Evolutionary conservation across 2,329 filamentous ascomycete species (phyloP), one percentile per base, ranked within the genome.

Genomic region (Hypoxylon sp.): DNA sequence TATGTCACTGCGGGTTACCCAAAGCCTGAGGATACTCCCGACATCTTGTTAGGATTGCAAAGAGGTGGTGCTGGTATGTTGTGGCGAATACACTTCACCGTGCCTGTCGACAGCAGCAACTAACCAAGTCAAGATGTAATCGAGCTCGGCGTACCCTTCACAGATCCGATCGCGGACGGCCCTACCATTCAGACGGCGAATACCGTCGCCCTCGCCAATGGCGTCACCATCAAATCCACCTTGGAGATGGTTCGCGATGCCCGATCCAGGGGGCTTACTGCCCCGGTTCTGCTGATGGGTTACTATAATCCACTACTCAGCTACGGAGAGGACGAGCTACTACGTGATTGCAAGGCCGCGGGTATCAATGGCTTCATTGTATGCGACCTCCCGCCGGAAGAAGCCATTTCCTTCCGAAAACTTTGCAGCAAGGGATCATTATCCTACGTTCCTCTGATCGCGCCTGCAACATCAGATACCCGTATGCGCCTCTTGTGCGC

Each of bases 1-100:
- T 99, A 99, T 86, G 94, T 98, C 78, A 99, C 96, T 26, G 94
- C 95, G 65, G 96, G 96, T 62, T 99, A 91, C 79, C 96, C 96
- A 14, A 92, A 88, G 37, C 86, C 91, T n/a, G 88, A 92, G 75
- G 90, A 93, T 76, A 97, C 94, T 0, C 90, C 94, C 54, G 90
- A 94, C 79, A 91, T 98, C 72, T 85, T 98, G 76, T 84, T 99
- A 71, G 93, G 89, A 46, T 91, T 99, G 88, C 93, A 99, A 83
- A 93, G 91, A 79, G 96, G 96, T 77, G 96, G 96, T 74, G 91
- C 95, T 76, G 93, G 93, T 96, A 84, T 74, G 86, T 79, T 37
- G 57, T 66, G 63, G 60, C 48, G 42, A 67, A 65, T 24, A 39
- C 3, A 9, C 29, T 19, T 13, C 14, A 33, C 33, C 4, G 1